Evolutionary conservation across 2,329 filamentous ascomycete species (phyloP).

Genomic region (Penicillium sp.): DNA sequence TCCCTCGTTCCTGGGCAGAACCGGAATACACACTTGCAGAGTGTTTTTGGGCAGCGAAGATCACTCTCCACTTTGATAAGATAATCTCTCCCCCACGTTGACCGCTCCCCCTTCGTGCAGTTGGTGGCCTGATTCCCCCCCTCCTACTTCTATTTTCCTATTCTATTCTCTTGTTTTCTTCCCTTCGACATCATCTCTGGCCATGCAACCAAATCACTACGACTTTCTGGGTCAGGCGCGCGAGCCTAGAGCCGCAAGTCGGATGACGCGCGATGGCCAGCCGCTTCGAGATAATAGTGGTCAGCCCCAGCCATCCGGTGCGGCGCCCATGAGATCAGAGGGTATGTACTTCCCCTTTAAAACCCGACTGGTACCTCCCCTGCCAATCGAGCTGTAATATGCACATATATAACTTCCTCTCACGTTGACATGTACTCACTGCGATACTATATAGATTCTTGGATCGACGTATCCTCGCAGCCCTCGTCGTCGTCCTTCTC

Average conservation of each 20-base stretch:
- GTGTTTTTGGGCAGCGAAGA: constrained; percentile 24
- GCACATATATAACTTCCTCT: constrained; percentile 15
- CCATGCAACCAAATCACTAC: constrained; percentile 44
- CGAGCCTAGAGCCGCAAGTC: constrained; percentile 32
- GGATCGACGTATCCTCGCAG: constrained; percentile 91
- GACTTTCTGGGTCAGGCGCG: constrained; percentile 41
- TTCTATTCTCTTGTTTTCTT: neutral
- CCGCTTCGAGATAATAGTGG: constrained; percentile 31
- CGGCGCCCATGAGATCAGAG: constrained; percentile 43
- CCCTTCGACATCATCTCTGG: constrained; percentile 2
- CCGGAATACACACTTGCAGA: neutral
- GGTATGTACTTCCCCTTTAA: constrained; percentile 35
- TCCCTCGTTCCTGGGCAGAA: neutral
- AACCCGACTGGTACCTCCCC: constrained; percentile 10
- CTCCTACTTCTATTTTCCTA: constrained; percentile 3
- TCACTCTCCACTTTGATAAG: constrained; percentile 27
- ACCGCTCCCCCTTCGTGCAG: constrained; percentile 23
- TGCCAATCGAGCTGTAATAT: constrained; percentile 22
- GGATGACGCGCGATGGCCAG: constrained; percentile 38
- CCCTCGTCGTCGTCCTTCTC: constrained; percentile 92
- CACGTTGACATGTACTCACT: constrained; percentile 45
- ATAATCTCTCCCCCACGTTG: constrained; percentile 21
- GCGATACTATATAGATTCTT: constrained; percentile 71
- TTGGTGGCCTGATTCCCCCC: constrained; percentile 20
- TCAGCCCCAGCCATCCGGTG: constrained; percentile 39